These are phyloP conservation scores for Nakaseomyces sp. DNA, from an alignment of 1,139 yeast genomes.

Conservation along the genomic window DNA sequence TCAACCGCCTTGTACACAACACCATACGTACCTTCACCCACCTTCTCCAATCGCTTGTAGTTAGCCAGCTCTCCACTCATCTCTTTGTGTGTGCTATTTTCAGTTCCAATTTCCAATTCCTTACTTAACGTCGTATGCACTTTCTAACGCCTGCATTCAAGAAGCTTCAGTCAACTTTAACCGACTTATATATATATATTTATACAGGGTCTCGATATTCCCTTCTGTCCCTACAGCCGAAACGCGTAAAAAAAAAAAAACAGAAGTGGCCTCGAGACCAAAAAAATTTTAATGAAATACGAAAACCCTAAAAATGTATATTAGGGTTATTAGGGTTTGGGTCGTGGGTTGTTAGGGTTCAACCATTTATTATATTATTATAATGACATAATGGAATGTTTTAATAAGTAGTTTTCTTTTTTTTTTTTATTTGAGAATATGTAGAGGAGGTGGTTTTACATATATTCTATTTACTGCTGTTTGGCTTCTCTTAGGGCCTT, in stretches of 20 bases:
- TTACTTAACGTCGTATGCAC: too few relatives aligned
- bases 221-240: too few relatives aligned
- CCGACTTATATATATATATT: too few relatives aligned
- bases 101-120: too few relatives aligned
- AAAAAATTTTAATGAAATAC: not conserved
- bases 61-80: conserved; percentile 80
- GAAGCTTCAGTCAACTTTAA: too few relatives aligned
- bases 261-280: not conserved
- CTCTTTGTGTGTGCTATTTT: not conserved
- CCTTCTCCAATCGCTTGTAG: conserved; percentile 88
- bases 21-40: conserved; percentile 98
- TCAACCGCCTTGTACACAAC: conserved; percentile 96
- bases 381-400: too few relatives aligned
- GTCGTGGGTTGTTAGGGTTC: too few relatives aligned
- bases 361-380: too few relatives aligned
- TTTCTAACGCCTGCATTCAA: too few relatives aligned
- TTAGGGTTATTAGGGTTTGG: not conserved
- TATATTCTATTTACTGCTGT: conserved; percentile 12
- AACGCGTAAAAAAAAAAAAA: not conserved
- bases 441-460: not conserved
- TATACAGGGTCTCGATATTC: too few relatives aligned
- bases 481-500: conserved; percentile 51
- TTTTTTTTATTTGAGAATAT: not conserved
- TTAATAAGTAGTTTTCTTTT: not conserved
- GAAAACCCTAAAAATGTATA: not conserved